Evolutionary conservation across 441 rosid species (phyloP).

Genomic region (Jatropha multifida): DNA sequence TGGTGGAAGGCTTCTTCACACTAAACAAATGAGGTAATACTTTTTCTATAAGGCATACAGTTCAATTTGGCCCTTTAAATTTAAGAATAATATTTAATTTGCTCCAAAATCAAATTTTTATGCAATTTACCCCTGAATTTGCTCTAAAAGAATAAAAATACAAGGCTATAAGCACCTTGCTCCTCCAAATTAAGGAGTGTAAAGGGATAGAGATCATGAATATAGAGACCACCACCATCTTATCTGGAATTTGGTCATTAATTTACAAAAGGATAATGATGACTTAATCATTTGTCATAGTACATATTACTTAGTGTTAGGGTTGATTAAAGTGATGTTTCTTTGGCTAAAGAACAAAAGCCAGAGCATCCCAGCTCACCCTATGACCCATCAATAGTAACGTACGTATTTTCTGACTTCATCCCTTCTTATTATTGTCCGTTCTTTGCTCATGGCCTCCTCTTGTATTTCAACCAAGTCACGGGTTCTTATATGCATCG

Average conservation of each 20-base stretch:
- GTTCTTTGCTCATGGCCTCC: too few relatives aligned
- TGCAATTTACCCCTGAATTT: too few relatives aligned
- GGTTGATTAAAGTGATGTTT: not conserved
- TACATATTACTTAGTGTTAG: not conserved
- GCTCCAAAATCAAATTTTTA: too few relatives aligned
- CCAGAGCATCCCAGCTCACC: constrained; percentile 4
- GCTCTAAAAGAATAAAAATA: too few relatives aligned
- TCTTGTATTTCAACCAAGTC: too few relatives aligned
- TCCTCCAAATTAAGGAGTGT: not conserved
- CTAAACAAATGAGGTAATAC: constrained; percentile 55
- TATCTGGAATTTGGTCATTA: too few relatives aligned
- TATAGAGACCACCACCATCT: not conserved
- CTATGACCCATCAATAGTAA: too few relatives aligned
- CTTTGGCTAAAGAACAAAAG: not conserved
- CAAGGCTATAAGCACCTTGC: too few relatives aligned
- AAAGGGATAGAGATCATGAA: not conserved
- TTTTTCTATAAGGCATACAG: not conserved
- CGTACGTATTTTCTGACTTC: too few relatives aligned
- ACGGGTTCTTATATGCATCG: too few relatives aligned
- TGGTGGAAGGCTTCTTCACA: constrained; percentile 65
- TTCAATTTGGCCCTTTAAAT: not conserved
- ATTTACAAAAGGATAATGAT: not conserved
- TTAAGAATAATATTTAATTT: too few relatives aligned
- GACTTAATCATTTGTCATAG: constrained; percentile 6
- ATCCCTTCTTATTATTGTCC: too few relatives aligned